These are phyloP conservation scores for Myrmaecium sp. DNA, from an alignment of 2,329 filamentous ascomycete species.

Conservation along the genomic window DNA sequence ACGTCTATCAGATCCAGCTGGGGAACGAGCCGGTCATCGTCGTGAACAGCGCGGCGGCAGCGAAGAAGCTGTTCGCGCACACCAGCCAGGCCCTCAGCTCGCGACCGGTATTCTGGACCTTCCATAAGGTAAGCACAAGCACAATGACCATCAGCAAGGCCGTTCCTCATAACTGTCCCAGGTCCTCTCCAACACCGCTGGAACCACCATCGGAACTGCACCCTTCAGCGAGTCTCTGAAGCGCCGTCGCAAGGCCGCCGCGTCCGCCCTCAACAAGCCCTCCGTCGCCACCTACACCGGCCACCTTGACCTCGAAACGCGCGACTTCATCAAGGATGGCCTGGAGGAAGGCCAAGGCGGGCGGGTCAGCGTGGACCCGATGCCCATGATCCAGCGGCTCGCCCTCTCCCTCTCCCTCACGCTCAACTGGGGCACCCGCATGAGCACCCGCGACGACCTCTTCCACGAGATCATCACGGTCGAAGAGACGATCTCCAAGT, in stretches of 20 bases:
- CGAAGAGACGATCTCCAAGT: slow-evolving; percentile 42
- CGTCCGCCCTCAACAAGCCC: slow-evolving; percentile 47
- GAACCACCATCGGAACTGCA: slow-evolving; percentile 51
- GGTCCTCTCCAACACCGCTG: slow-evolving; percentile 47
- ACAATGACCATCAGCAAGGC: not conserved
- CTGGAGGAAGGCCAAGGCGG: slow-evolving; percentile 40
- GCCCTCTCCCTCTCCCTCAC: slow-evolving; percentile 46
- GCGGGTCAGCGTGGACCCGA: slow-evolving; percentile 39
- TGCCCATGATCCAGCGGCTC: slow-evolving; percentile 51
- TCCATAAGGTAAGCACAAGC: slow-evolving; percentile 21
- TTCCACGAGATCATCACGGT: slow-evolving; percentile 47
- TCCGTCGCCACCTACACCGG: slow-evolving; percentile 45
- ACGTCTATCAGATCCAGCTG: slow-evolving; percentile 29
- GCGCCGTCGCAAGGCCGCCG: slow-evolving; percentile 45
- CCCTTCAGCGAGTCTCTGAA: slow-evolving; percentile 50
- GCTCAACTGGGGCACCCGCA: slow-evolving; percentile 48
- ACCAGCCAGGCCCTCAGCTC: slow-evolving; percentile 25
- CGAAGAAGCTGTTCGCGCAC: slow-evolving; percentile 24
- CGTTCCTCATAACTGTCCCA: slow-evolving; percentile 12
- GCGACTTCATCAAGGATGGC: slow-evolving; percentile 45
- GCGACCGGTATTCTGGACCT: slow-evolving; percentile 28
- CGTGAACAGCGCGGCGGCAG: slow-evolving; percentile 25
- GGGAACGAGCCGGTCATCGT: slow-evolving; percentile 28
- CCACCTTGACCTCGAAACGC: slow-evolving; percentile 45
- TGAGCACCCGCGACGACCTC: slow-evolving; percentile 43